Percentiles rank a stretch among this genome's conserved stretches.
Conservation (phyloP, 345 rosid species). For the Arabidopsis arenosa region DNA sequence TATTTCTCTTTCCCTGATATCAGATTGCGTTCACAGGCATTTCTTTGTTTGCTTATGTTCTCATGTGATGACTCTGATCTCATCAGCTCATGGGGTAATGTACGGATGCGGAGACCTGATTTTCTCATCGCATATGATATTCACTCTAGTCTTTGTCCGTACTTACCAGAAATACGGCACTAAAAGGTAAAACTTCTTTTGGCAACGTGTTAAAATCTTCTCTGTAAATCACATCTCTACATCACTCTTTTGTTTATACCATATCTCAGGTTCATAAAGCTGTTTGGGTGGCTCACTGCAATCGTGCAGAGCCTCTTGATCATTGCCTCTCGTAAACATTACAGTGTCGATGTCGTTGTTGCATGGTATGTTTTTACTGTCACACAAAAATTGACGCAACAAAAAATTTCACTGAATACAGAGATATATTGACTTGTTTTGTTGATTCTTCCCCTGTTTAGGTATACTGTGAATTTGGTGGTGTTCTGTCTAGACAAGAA, state of each 20-base stretch:
- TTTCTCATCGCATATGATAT: slow-evolving; percentile 98
- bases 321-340: slow-evolving; percentile 97
- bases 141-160: slow-evolving; percentile 87
- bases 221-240: slow-evolving; percentile 11
- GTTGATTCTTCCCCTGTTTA: slow-evolving; percentile 38
- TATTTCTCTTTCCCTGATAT: slow-evolving; percentile 1
- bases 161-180: slow-evolving; percentile 97
- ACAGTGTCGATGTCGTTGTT: slow-evolving; percentile 92
- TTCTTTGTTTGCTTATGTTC: slow-evolving; percentile 8
- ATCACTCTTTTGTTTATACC: slow-evolving; percentile 28
- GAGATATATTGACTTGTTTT: slow-evolving; percentile 23
- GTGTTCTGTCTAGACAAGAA: slow-evolving; percentile 97
- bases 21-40: not conserved
- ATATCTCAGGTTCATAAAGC: slow-evolving; percentile 79
- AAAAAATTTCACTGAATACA: not conserved
- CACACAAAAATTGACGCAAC: not conserved
- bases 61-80: slow-evolving; percentile 41
- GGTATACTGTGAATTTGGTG: slow-evolving; percentile 95
- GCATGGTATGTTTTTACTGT: slow-evolving; percentile 68
- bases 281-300: slow-evolving; percentile 80
- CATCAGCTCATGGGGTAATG: slow-evolving; percentile 85
- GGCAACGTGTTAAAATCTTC: slow-evolving; percentile 3
- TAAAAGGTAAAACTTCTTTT: slow-evolving; percentile 58
- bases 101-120: slow-evolving; percentile 99
- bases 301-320: slow-evolving; percentile 89